Conservation (phyloP, 345 rosid genomes). For the Hevea brasiliensis region DNA sequence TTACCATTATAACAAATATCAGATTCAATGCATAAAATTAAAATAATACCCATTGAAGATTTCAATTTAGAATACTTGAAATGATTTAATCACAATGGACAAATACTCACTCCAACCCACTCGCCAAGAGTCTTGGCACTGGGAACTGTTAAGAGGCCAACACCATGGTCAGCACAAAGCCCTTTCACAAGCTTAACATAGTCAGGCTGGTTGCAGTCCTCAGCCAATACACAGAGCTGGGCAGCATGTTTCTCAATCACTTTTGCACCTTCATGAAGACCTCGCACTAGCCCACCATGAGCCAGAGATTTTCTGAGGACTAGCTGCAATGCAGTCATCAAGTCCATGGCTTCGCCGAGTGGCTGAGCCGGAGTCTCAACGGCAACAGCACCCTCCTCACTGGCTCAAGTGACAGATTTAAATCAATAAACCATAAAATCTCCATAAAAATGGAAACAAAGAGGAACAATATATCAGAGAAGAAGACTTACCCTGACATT, state of each 20-base stretch:
- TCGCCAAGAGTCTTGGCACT: conserved; percentile 88
- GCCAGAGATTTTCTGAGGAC: conserved; percentile 28
- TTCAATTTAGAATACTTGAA: background rate
- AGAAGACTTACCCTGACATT: conserved; percentile 8
- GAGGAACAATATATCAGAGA: background rate
- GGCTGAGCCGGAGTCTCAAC: conserved; percentile 21
- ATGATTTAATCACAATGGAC: background rate
- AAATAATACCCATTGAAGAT: background rate
- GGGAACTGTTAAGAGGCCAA: conserved; percentile 64
- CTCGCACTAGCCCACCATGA: conserved; percentile 57
- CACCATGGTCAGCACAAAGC: conserved; percentile 72
- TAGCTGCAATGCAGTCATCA: conserved; percentile 31
- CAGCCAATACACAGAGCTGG: conserved; percentile 75
- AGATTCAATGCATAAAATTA: background rate
- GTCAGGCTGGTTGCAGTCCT: conserved; percentile 86
- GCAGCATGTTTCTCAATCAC: conserved; percentile 75
- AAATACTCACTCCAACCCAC: conserved; percentile 83
- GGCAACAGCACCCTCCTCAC: conserved; percentile 27
- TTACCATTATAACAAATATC: background rate
- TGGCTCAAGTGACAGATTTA: background rate
- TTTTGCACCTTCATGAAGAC: conserved; percentile 79
- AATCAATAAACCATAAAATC: background rate
- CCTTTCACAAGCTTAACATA: conserved; percentile 77
- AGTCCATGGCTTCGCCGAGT: conserved; percentile 33
- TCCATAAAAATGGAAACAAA: background rate